Evolutionary conservation across 2,329 filamentous ascomycete species (phyloP), one percentile per base, ranked within the genome.

Genomic region (Rhinocladiella similis): DNA sequence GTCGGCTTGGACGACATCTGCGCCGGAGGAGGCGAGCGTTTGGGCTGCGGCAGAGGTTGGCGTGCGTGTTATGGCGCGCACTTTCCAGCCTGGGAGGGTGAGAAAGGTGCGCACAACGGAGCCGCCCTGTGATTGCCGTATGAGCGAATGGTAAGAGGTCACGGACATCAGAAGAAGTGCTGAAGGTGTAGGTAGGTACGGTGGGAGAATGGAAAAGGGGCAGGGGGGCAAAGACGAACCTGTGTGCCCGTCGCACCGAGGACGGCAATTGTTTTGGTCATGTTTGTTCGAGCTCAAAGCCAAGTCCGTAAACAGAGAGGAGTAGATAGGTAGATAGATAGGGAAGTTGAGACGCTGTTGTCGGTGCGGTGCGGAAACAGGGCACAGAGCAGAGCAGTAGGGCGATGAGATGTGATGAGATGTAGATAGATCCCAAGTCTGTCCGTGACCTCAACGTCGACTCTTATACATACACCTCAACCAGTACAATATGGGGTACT

Each of bases 41-140:
- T 20, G 39, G 29, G 54, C 49, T 6, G 49, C 39, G 3, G n/a
- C 5, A 19, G 48, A 47, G 19, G 46, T 19, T n/a, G n/a, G 35
- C n/a, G 41, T 57, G 7, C 54, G 49, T 16, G 48, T 57, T 16
- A 57, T 47, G 29, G 22, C 54, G 2, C 54, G 43, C 3, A 49
- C 46, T 19, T 19, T 16, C 52, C 52, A 54, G 38, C 45, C 45
- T n/a, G 45, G 33, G 22, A 54, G 14, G 16, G 48, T 43, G 20
- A 35, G 38, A 42, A 54, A 54, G 7, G 45, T 54, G 14, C 45
- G 19, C 9, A 22, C 52, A n/a, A 54, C 52, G 33, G 52, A 48
- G 10, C 52, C 52, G 16, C 45, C 52, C 52, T 49, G 20, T 12
- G 14, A 42, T 16, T 12, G 29, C 6, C 10, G 10, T 33, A 33